A percentile compares a stretch with the other conserved stretches of the same genome.
phyloP scores from a whole-genome alignment of 83 land plant genomes.

The Diphasiastrum complanatum region DNA sequence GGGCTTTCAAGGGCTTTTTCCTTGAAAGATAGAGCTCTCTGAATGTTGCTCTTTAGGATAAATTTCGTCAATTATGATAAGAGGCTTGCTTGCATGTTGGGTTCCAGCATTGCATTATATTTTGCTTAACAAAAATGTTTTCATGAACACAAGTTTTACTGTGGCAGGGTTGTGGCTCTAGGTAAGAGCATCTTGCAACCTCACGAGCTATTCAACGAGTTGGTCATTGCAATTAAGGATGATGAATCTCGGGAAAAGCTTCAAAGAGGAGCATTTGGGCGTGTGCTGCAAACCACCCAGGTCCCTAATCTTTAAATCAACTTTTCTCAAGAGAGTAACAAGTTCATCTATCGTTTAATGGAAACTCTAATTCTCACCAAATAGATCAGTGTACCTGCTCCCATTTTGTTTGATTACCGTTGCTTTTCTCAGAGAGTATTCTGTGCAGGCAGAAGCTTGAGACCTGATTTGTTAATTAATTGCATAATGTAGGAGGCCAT shows the following conservation, averaged over 20 bases:
- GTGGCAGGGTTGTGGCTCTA: slow-evolving; percentile 53
- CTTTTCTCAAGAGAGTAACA: neutral
- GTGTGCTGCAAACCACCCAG: slow-evolving; percentile 37
- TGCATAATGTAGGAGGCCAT: slow-evolving; percentile 64
- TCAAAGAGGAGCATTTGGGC: slow-evolving; percentile 27
- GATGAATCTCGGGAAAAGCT: slow-evolving; percentile 18
- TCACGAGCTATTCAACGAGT: slow-evolving; percentile 33
- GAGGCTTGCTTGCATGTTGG: no score
- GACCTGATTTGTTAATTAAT: neutral
- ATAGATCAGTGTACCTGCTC: neutral
- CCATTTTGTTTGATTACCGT: neutral
- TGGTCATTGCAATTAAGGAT: slow-evolving; percentile 9
- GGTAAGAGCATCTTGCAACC: slow-evolving; percentile 59
- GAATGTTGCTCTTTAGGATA: no score
- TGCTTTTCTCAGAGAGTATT: neutral
- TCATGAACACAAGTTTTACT: no score
- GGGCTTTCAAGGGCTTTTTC: no score
- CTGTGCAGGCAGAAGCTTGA: neutral
- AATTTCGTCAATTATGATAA: no score
- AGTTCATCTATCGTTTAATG: neutral
- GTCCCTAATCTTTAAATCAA: no score
- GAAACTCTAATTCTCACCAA: neutral
- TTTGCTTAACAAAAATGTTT: no score
- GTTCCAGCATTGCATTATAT: no score
- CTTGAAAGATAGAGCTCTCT: no score